Evolutionary conservation across 371 early-diverging fungal species (phyloP).

Genomic region (Sporodiniella umbellata): DNA sequence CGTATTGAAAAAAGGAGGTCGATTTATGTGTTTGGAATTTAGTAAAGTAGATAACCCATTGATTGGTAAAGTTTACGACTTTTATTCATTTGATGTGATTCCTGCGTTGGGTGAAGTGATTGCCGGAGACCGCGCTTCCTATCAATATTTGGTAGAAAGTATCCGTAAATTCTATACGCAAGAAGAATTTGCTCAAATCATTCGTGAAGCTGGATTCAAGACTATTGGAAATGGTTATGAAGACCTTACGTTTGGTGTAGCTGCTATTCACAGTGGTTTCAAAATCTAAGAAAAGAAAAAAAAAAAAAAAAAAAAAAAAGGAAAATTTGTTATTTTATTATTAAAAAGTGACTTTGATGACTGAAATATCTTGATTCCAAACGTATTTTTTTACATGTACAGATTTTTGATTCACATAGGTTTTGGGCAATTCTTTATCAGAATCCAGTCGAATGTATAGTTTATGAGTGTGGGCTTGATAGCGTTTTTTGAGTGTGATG

Average conservation of each 20-base stretch:
- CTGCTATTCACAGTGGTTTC: constrained; percentile 92
- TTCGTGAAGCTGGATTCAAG: constrained; percentile 88
- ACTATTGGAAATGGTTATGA: constrained; percentile 88
- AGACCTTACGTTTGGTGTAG: constrained; percentile 94
- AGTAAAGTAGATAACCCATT: constrained; percentile 88
- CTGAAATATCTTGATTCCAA: constrained; percentile 15
- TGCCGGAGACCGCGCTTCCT: constrained; percentile 89
- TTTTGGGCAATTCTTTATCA: constrained; percentile 9
- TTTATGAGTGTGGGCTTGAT: constrained; percentile 4
- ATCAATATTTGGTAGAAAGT: constrained; percentile 97
- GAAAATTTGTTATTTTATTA: background rate
- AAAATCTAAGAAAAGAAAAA: constrained; percentile 75
- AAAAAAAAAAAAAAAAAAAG: background rate
- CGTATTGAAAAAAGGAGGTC: constrained; percentile 92
- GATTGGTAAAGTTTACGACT: constrained; percentile 81
- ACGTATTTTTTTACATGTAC: constrained; percentile 7
- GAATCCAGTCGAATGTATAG: constrained; percentile 9
- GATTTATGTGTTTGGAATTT: constrained; percentile 95
- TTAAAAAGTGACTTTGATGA: constrained; percentile 11
- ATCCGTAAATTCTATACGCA: constrained; percentile 95
- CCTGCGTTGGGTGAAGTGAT: constrained; percentile 87
- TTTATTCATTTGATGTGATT: constrained; percentile 93
- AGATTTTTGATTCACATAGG: constrained; percentile 17
- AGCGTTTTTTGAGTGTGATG: constrained; percentile 14
- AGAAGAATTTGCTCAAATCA: constrained; percentile 85